Base-by-base conservation (phyloP, 2,329 filamentous ascomycete genomes). In the Chaetomiaceae sp. region DNA sequence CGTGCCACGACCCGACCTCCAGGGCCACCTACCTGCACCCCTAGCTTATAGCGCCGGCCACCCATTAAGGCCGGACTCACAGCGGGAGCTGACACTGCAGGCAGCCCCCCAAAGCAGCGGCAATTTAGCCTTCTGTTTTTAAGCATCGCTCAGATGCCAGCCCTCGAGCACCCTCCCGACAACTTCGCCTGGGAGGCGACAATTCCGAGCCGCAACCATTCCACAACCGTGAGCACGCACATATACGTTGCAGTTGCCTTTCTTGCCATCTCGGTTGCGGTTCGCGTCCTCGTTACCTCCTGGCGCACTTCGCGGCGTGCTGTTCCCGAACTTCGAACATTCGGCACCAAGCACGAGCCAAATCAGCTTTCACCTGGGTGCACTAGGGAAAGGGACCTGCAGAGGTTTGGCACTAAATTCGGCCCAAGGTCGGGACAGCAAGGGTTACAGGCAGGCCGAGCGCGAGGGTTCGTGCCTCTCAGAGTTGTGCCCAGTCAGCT, bases 61-160 rank as follows among this genome's bases (percentile, higher is more conserved):
- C 51, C 54, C 59, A 55, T 52, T 54, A 48, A 54, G 53, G 38
- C 55, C 53, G 34, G 44, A 42, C 55, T 54, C 52, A 55, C 53
- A 62, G 55, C 50, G 55, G 38, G 38, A 43, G 36, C 45, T 48
- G 27, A 32, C 40, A 20, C 50, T 50, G n/a, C 49, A 41, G 36
- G 36, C 29, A 51, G 38, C 43, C 58, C n/a, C 58, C 54, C 56
- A 34, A 53, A 48, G 41, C 48, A 48, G 45, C 57, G 42, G 47
- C 43, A 58, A 55, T 57, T 53, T 51, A 49, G 46, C 32, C 36
- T 21, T 54, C 40, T 13, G 32, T 46, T 56, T 65, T 65, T 21
- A 68, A 10, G 34, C 33, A 18, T 44, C 30, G 56, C 57, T 67
- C 66, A 71, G 67, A 74, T 73, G 71, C 70, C 72, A 60, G 65